Evolutionary conservation across 2,329 filamentous ascomycete genomes (phyloP).

Genomic region (Cadophora sp.): DNA sequence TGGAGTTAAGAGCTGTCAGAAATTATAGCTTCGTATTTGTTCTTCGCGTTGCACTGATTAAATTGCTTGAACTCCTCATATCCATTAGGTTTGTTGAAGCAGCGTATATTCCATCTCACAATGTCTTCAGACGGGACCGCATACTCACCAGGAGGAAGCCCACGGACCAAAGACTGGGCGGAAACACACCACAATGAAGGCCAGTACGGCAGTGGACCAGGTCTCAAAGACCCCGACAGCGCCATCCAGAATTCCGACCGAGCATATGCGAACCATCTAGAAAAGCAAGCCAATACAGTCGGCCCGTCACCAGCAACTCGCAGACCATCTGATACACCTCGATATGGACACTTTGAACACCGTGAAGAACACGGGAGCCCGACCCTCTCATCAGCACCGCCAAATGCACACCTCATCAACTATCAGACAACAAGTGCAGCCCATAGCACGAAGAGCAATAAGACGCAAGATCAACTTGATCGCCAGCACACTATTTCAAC

Average conservation of each 20-base stretch:
- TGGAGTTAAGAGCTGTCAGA: neutral
- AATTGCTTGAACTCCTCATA: neutral
- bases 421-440: conserved; percentile 12
- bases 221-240: conserved; percentile 31
- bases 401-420: neutral
- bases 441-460: conserved; percentile 11
- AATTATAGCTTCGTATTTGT: neutral
- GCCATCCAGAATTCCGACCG: conserved; percentile 32
- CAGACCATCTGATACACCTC: conserved; percentile 17
- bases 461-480: conserved; percentile 25
- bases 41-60: neutral
- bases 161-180: conserved; percentile 26
- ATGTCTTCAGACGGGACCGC: conserved; percentile 22
- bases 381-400: neutral
- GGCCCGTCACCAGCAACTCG: conserved; percentile 28
- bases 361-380: conserved; percentile 26
- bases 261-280: conserved; percentile 25
- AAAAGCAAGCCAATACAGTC: conserved; percentile 29
- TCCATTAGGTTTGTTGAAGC: neutral
- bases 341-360: conserved; percentile 30
- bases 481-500: conserved; percentile 27
- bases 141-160: conserved; percentile 27
- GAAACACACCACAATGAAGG: conserved; percentile 18
- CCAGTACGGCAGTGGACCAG: conserved; percentile 31
- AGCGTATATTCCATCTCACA: neutral